These are phyloP conservation scores for Saitozyma sp. DNA, from an alignment of 768 basidiomycete species.

Conservation along the genomic window DNA sequence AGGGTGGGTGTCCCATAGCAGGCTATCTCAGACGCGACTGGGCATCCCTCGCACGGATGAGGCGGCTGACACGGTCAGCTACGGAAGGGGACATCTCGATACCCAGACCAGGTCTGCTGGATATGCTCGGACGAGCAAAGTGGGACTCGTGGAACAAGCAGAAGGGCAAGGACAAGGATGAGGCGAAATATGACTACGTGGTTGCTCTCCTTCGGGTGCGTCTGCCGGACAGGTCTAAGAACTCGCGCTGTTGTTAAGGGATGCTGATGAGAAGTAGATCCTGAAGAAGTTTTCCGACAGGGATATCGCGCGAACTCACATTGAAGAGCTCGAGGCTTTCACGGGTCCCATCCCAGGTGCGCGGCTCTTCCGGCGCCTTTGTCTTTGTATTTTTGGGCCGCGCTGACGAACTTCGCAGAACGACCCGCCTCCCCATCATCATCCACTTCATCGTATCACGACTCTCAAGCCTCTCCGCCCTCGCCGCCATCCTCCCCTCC, in stretches of 20 bases:
- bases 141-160: slow-evolving; percentile 88
- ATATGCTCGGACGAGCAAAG: slow-evolving; percentile 89
- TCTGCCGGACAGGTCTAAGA: not conserved
- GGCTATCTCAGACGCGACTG: no score
- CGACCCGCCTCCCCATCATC: slow-evolving; percentile 34
- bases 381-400: not conserved
- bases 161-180: slow-evolving; percentile 70
- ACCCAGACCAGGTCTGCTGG: slow-evolving; percentile 79
- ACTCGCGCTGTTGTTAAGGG: not conserved
- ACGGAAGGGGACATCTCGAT: slow-evolving; percentile 83
- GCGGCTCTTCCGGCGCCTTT: no score
- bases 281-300: slow-evolving; percentile 26
- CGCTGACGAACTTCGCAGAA: slow-evolving; percentile 1
- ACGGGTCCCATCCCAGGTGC: not conserved
- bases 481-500: slow-evolving; percentile 17
- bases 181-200: slow-evolving; percentile 88
- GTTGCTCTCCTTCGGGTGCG: slow-evolving; percentile 78
- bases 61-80: slow-evolving; percentile 58
- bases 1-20: slow-evolving; percentile 60
- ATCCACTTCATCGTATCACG: slow-evolving; percentile 43
- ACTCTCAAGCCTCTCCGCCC: slow-evolving; percentile 39
- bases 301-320: slow-evolving; percentile 9
- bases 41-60: not conserved
- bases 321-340: slow-evolving; percentile 32
- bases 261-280: slow-evolving; percentile 20